Base-by-base conservation (phyloP, 257 asterid species). In the Rehmannia glutinosa region DNA sequence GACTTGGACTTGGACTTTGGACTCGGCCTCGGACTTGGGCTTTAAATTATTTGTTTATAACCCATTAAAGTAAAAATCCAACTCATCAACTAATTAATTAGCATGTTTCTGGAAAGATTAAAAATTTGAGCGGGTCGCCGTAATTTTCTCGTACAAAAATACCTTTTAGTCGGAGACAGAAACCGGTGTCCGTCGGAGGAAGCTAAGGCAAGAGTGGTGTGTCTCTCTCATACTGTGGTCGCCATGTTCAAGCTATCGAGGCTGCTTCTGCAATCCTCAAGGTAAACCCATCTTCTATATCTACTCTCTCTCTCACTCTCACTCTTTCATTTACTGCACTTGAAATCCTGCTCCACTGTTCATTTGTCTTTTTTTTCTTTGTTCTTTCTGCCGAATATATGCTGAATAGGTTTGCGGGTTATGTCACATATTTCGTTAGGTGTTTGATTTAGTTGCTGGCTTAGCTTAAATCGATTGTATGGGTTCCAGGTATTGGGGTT, bases 211-310 rank as follows among this genome's bases (percentile, higher is more conserved):
- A 64, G 42, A 50, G 24, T 2, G 16, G 28, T 23, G 41, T 39
- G 32, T 17, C 2, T 5, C 52, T 8, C 24, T 64, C 39, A 1
- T 32, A 20, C 58, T 49, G 38, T n/a, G 68, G 59, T 30, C 59
- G 72, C 54, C 64, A 66, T 78, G 83, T 51, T 75, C 15, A 72
- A 79, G 64, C 69, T 72, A 27, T 69, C 79, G 72, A 79, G 71
- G 63, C 63, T 49, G 66, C 74, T 79, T 46, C 61, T 50, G 53
- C 72, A 8, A 28, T 69, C 74, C 59, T 59, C 77, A 23, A 79
- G 81, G 84, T 72, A 20, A 54, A 15, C 43, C 66, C 28, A 50
- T 11, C 39, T 19, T 23, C 23, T 27, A 3, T 47, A 28, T 17
- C 42, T 38, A 5, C 7, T n/a, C 25, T 17, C 11, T 27, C 10